phyloP scores from a whole-genome alignment of 768 basidiomycete genomes.

The Boletus fagicola region DNA sequence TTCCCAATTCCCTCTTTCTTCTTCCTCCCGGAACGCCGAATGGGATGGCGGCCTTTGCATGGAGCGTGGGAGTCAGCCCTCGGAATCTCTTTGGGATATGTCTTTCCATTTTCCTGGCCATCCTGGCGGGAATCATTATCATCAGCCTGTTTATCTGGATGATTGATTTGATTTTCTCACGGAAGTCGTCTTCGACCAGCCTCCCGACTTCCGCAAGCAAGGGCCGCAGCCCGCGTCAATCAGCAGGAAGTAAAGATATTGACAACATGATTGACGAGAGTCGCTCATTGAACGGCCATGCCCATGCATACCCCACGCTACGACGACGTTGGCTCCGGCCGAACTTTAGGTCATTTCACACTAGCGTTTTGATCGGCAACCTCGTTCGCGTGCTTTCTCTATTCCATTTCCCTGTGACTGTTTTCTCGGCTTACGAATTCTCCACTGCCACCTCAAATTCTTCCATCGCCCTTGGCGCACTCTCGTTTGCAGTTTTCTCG shows the following conservation, averaged over 20 bases:
- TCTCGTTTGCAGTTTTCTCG: constrained; percentile 80
- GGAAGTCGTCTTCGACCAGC: constrained; percentile 15
- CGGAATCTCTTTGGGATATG: constrained; percentile 82
- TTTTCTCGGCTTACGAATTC: constrained; percentile 76
- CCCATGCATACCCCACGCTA: constrained; percentile 23
- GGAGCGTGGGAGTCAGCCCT: constrained; percentile 77
- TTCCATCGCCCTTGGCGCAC: constrained; percentile 73
- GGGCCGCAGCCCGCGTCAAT: constrained; percentile 42
- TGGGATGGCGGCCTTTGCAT: constrained; percentile 84
- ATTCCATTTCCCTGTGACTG: constrained; percentile 93
- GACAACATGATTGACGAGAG: constrained; percentile 35
- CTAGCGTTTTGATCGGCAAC: constrained; percentile 82
- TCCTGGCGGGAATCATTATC: constrained; percentile 68
- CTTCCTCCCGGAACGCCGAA: constrained; percentile 55
- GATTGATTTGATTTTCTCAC: constrained; percentile 54
- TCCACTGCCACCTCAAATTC: constrained; percentile 48
- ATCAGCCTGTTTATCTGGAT: constrained; percentile 72
- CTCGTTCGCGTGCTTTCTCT: constrained; percentile 86
- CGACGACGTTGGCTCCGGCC: constrained; percentile 41
- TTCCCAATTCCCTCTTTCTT: constrained; percentile 72
- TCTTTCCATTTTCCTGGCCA: constrained; percentile 77
- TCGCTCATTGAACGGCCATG: constrained; percentile 28
- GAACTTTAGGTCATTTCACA: constrained; percentile 75
- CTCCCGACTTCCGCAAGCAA: constrained; percentile 23
- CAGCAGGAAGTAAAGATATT: constrained; percentile 50